Conservation (phyloP, 1,139 yeast genomes). For the Kodamaea arcana region DNA sequence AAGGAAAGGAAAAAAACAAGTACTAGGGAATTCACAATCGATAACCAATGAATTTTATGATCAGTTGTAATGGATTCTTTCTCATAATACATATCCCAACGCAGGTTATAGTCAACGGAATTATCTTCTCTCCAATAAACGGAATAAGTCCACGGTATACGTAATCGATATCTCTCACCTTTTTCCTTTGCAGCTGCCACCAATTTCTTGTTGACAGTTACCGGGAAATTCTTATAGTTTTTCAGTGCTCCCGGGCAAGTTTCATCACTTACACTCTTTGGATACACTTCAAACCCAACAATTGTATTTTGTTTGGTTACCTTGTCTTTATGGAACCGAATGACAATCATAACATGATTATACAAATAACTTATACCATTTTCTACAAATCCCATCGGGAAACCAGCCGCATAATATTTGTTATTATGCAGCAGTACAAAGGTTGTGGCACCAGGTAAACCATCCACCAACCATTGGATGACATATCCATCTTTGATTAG, state of each 20-base stretch:
- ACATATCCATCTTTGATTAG: constrained; percentile 68
- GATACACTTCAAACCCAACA: constrained; percentile 90
- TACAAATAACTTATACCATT: constrained; percentile 58
- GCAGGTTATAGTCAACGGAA: constrained; percentile 58
- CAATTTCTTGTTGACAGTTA: constrained; percentile 22
- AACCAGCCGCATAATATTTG: constrained; percentile 82
- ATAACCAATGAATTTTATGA: constrained; percentile 63
- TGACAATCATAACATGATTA: constrained; percentile 78
- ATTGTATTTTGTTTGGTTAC: constrained; percentile 49
- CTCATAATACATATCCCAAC: constrained; percentile 74
- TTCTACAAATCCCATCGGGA: constrained; percentile 71
- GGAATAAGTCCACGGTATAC: constrained; percentile 77
- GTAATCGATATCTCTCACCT: constrained; percentile 19
- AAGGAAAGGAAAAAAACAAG: constrained; percentile 56
- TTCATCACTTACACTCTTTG: constrained; percentile 67
- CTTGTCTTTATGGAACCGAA: constrained; percentile 63
- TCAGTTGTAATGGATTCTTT: constrained; percentile 45
- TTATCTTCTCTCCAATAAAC: constrained; percentile 87
- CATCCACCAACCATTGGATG: constrained; percentile 82
- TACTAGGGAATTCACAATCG: constrained; percentile 62
- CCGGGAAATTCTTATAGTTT: constrained; percentile 50
- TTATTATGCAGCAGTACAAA: constrained; percentile 55
- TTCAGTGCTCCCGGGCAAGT: constrained; percentile 69
- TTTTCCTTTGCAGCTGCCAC: constrained; percentile 16
- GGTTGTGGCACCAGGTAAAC: constrained; percentile 86